Conservation (phyloP, 2,329 filamentous ascomycete genomes). For the Akanthomyces muscarius region DNA sequence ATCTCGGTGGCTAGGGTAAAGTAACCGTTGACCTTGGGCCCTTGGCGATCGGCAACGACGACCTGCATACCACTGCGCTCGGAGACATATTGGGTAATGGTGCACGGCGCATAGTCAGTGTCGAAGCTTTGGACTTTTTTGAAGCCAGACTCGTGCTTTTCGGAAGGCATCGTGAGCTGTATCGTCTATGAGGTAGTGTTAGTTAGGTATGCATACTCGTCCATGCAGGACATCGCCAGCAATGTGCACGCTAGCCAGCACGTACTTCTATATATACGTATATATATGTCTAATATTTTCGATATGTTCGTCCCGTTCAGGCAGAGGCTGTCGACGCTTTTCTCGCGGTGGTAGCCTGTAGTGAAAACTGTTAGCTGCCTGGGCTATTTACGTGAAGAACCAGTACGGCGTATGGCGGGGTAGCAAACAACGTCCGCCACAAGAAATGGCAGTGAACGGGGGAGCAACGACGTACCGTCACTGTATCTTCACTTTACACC, state of each 20-base stretch:
- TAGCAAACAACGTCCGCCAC: neutral
- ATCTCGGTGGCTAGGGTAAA: slow-evolving; percentile 97
- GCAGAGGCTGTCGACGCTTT: neutral
- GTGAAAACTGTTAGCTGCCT: neutral
- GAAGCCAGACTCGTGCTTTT: slow-evolving; percentile 58
- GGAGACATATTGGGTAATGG: slow-evolving; percentile 93
- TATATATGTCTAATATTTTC: neutral
- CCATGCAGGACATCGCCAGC: neutral
- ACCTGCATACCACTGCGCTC: slow-evolving; percentile 91
- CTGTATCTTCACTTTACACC: neutral
- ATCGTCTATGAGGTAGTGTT: neutral
- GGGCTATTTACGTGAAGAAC: neutral
- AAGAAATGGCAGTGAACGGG: neutral
- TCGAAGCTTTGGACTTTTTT: slow-evolving; percentile 81
- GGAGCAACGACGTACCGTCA: neutral
- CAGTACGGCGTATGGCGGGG: slow-evolving; percentile 9
- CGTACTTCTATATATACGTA: neutral
- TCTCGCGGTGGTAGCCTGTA: neutral
- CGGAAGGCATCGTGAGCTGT: slow-evolving; percentile 50
- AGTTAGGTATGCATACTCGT: neutral
- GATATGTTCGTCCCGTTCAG: too few species aligned
- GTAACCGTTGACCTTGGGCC: slow-evolving; percentile 92
- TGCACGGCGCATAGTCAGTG: slow-evolving; percentile 83
- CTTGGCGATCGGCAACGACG: slow-evolving; percentile 84
- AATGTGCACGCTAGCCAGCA: neutral